Evolutionary conservation across 1,284 basidiomycete genomes (phyloP), one percentile per base, ranked within the genome.

Genomic region (Tremellales sp.): DNA sequence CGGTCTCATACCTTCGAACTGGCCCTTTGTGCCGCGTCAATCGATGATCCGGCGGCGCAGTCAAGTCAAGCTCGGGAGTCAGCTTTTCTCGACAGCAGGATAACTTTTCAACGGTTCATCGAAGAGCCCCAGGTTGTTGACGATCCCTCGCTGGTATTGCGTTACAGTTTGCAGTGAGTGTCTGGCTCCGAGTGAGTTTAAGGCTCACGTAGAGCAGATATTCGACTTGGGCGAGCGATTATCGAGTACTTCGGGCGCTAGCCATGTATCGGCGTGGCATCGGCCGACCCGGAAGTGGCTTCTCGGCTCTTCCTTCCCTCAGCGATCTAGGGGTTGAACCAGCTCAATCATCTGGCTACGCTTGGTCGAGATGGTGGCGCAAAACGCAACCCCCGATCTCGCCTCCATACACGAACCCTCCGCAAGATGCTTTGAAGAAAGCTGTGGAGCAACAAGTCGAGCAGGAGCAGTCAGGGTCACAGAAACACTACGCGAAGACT

Each of bases 401-500:
- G n/a, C n/a, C n/a, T n/a, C n/a, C n/a, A n/a, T n/a, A n/a, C n/a
- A n/a, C n/a, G n/a, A n/a, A n/a, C n/a, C n/a, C n/a, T n/a, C n/a
- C n/a, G n/a, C n/a, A n/a, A n/a, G n/a, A n/a, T n/a, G n/a, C n/a
- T n/a, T n/a, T n/a, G n/a, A n/a, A n/a, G n/a, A n/a, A n/a, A n/a
- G n/a, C n/a, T n/a, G n/a, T n/a, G n/a, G n/a, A n/a, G n/a, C n/a
- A n/a, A n/a, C n/a, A n/a, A 41, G 40, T 15, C 13, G 45, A 26
- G 22, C 49, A 44, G 26, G 50, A 52, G 41, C 42, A 27, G 23
- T 15, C 13, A 10, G 35, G 8, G 19, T 19, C 55, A 23, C 51
- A 40, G 2, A 71, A 61, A 64, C 78, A 80, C 45, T 98, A 84
- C 67, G 93, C 89, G 19, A 99, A 99, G 78, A 94, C 96, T 0